Conservation (phyloP, 345 rosid species). For the Rhizophora mangle region DNA sequence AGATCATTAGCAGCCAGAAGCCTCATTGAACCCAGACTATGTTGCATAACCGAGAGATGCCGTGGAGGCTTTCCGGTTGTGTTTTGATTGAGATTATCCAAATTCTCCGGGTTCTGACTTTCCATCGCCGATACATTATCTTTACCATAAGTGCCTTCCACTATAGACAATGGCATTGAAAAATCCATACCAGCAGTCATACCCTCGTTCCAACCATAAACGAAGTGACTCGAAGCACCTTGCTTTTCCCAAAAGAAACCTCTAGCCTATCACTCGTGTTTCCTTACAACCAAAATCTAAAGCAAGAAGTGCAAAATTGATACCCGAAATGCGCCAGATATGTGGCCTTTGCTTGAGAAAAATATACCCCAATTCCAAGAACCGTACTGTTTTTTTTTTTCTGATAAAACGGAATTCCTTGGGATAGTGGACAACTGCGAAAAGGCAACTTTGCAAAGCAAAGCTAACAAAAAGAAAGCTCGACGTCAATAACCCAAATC, state of each 20-base stretch:
- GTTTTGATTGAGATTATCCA: slow-evolving; percentile 48
- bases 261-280: not conserved
- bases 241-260: not conserved
- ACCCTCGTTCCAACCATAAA: slow-evolving; percentile 43
- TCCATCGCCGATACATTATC: slow-evolving; percentile 36
- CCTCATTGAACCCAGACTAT: slow-evolving; percentile 43
- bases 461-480: not conserved
- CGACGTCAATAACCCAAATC: no score
- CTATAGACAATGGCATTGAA: slow-evolving; percentile 42
- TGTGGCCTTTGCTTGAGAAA: no score
- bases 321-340: no score
- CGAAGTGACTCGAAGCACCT: slow-evolving; percentile 1
- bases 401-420: slow-evolving; percentile 15
- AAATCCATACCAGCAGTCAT: slow-evolving; percentile 64
- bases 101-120: slow-evolving; percentile 39
- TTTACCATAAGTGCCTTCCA: slow-evolving; percentile 47
- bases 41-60: slow-evolving; percentile 45
- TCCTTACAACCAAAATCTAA: no score
- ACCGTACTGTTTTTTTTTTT: not conserved
- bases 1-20: slow-evolving; percentile 47
- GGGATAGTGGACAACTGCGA: slow-evolving; percentile 3
- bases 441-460: slow-evolving; percentile 22
- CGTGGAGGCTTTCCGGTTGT: slow-evolving; percentile 72
- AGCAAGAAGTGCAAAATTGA: no score
- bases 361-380: no score